Evolutionary conservation across 441 rosid genomes (phyloP), one percentile per base, ranked within the genome.

Genomic region (Erodium moschatum): DNA sequence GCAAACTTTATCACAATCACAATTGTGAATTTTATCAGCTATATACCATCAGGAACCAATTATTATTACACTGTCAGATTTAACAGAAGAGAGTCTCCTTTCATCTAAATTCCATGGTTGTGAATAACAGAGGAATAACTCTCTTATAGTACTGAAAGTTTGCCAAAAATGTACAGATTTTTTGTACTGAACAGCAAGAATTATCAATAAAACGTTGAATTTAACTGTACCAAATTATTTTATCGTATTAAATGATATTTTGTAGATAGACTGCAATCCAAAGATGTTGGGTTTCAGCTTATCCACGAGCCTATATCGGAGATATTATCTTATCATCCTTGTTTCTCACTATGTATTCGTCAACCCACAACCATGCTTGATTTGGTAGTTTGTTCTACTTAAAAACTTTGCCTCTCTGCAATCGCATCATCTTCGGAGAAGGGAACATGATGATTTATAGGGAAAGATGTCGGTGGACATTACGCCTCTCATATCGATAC

Each of bases 61-160:
- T 20, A 10, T 21, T 29, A 9, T 21, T 24, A 4, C 24, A 56
- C 29, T 21, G 29, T 24, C 27, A 60, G 15, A 52, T 52, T 60
- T 60, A 58, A 11, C 19, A 38, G 42, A 33, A 33, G 9, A 60
- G 64, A 60, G 64, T 60, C 13, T 60, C 42, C 64, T 60, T 60
- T 24, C 64, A 60, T 21, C 33, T 60, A 9, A 21, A 20, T 60
- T 12, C 38, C 65, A 18, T 62, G 38, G 38, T 62, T 62, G 65
- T 62, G 38, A 15, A 5, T 13, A 29, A 4, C n/a, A 12, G 15
- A 29, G 9, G 5, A 38, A 38, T 38, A 38, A 38, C 42, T 5
- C 0, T 38, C 42, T 5, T 38, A 38, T 38, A 38, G 42, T 6
- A 38, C 42, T 38, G 42, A 38, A 6, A 38, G 42, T 38, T 38